Conservation (phyloP, 2,329 filamentous ascomycete species). For the Talaromyces rugulosus region DNA sequence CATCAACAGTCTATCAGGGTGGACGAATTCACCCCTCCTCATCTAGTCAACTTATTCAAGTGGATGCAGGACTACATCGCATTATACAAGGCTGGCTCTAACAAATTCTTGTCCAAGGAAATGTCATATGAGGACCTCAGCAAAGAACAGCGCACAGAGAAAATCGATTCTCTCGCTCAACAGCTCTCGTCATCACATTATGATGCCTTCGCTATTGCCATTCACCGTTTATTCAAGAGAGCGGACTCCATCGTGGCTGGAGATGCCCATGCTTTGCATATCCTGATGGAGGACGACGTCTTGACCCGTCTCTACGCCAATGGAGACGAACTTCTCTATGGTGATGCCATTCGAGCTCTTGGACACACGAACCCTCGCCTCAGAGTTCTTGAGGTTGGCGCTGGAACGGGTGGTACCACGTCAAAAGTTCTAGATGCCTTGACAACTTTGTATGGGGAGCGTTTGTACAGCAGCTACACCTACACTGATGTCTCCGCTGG, state of each 20-base stretch:
- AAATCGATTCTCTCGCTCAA: background rate
- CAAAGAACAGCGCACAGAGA: background rate
- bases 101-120: background rate
- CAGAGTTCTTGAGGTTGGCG: slow-evolving; percentile 18
- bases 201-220: background rate
- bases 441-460: background rate
- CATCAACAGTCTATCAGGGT: background rate
- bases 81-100: background rate
- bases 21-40: background rate
- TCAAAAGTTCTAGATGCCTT: background rate
- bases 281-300: slow-evolving; percentile 30
- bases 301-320: slow-evolving; percentile 24
- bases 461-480: slow-evolving; percentile 8
- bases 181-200: background rate
- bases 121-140: background rate
- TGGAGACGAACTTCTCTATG: background rate
- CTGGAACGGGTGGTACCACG: slow-evolving; percentile 17
- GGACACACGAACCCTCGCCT: slow-evolving; percentile 14
- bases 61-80: background rate
- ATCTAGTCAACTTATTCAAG: background rate
- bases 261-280: slow-evolving; percentile 28
- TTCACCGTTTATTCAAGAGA: slow-evolving; percentile 26
- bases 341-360: background rate
- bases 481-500: slow-evolving; percentile 17
- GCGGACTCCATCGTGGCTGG: slow-evolving; percentile 22